Evolutionary conservation across 345 rosid genomes (phyloP).

Genomic region (Lagerstroemia speciosa): DNA sequence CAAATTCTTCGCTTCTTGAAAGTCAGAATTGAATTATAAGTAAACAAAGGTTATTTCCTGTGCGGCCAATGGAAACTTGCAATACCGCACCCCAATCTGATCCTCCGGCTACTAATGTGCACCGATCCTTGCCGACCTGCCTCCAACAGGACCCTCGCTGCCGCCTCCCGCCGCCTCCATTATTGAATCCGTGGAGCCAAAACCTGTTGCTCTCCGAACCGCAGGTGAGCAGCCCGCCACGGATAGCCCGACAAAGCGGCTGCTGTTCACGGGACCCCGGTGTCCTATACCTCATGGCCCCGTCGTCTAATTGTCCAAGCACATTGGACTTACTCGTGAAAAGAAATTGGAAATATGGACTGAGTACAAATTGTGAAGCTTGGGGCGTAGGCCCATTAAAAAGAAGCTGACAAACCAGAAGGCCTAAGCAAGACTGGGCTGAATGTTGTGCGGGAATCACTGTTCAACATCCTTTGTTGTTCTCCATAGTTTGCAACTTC

Average conservation of each 20-base stretch:
- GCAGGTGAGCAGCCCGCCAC: constrained; percentile 68
- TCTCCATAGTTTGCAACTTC: no score
- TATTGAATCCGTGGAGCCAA: constrained; percentile 47
- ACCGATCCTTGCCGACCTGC: constrained; percentile 46
- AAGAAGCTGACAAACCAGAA: no score
- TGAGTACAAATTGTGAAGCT: background rate
- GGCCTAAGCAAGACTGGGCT: no score
- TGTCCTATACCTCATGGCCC: no score
- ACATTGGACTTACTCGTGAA: no score
- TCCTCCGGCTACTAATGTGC: constrained; percentile 71
- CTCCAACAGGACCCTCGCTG: constrained; percentile 63
- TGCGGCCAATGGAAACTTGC: constrained; percentile 42
- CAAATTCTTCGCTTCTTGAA: background rate
- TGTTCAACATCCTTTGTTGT: background rate
- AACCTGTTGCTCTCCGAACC: constrained; percentile 79
- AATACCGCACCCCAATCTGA: constrained; percentile 72
- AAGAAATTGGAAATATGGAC: no score
- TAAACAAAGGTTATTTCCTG: constrained; percentile 21
- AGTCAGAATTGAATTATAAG: background rate
- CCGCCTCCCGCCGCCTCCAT: constrained; percentile 14
- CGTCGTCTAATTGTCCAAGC: background rate
- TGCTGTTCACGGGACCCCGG: constrained; percentile 54
- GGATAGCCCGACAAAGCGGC: constrained; percentile 78
- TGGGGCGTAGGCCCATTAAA: background rate
- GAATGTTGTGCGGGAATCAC: no score